Percentiles rank a stretch among this genome's conserved stretches.
Evolutionary conservation across 2,329 filamentous ascomycete genomes (phyloP).

Genomic region (Sordariomycetes sp.): DNA sequence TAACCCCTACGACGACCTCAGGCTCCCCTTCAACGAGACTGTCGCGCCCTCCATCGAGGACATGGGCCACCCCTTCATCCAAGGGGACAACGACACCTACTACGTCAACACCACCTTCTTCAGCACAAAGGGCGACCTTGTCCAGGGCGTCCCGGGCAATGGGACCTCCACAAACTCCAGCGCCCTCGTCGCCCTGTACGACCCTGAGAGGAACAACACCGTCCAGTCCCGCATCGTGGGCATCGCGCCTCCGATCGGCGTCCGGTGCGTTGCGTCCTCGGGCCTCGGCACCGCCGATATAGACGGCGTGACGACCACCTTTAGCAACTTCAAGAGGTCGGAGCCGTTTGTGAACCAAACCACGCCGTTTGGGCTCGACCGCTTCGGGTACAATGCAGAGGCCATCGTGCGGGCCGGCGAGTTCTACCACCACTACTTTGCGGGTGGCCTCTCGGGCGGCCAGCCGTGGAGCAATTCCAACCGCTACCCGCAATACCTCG

Average conservation of each 20-base stretch:
- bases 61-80: constrained; percentile 2
- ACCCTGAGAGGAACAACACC: background rate
- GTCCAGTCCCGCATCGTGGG: background rate
- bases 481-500: background rate
- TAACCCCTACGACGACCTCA: background rate
- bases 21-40: constrained; percentile 1
- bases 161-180: background rate
- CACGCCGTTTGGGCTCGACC: background rate
- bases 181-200: background rate
- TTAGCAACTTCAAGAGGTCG: constrained; percentile 1
- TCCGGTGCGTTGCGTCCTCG: constrained; percentile 5
- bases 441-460: background rate
- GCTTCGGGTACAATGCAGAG: background rate
- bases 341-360: background rate
- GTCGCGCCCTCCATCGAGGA: background rate
- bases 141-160: background rate
- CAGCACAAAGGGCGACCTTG: background rate
- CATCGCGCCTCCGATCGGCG: constrained; percentile 5
- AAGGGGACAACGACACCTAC: background rate
- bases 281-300: constrained; percentile 2
- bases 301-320: constrained; percentile 3
- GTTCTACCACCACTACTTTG: background rate
- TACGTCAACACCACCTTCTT: constrained; percentile 5
- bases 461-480: background rate
- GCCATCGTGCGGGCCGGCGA: background rate